Base-by-base conservation (phyloP, 2,329 filamentous ascomycete species). In the Epichloe typhina region DNA sequence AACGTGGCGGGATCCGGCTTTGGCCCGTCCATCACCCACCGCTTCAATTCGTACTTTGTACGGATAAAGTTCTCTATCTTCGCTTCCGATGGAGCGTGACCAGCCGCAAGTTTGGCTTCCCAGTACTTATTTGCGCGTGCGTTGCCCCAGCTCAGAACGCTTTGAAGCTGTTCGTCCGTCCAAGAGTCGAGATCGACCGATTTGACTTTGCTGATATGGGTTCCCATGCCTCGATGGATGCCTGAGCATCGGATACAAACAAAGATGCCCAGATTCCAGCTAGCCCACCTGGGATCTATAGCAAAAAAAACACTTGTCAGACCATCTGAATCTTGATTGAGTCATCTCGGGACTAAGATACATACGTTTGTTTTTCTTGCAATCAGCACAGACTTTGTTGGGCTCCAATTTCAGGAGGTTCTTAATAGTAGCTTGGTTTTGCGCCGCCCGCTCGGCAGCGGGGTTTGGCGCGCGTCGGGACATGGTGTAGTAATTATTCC, bases 61-160 rank as follows among this genome's bases (percentile, higher is more conserved):
- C 93, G 83, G 61, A 98, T 97, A 64, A 98, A 98, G 74, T 97
- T 98, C 77, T 98, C 93, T 60, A 98, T 97, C 77, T 98, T 98
- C 58, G 86, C 80, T 72, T 98, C 94, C 21, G 91, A 95, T 1
- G 93, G 93, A 45, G 91, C 82, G 69, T 98, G 93, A 53, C 90
- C 90, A 13, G 84, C 72, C 2, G 91, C 89, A 62, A 98, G 72
- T 72, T 97, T 98, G 55, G 87, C 81, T 70, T 98, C 94, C 91
- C 91, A 98, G 68, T 97, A 95, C 75, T 95, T 97, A 73, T 98
- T 98, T 51, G 93, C 93, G 67, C 90, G 84, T 51, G 85, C 80
- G 67, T 98, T 98, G 53, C 93, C 93, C 94, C 93, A 98, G 73
- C 80, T 88, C 56, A 98, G 69, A 58, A 98, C 84, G 68, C 88